Conservation (phyloP, 257 asterid genomes). For the Lithospermum erythrorhizon region DNA sequence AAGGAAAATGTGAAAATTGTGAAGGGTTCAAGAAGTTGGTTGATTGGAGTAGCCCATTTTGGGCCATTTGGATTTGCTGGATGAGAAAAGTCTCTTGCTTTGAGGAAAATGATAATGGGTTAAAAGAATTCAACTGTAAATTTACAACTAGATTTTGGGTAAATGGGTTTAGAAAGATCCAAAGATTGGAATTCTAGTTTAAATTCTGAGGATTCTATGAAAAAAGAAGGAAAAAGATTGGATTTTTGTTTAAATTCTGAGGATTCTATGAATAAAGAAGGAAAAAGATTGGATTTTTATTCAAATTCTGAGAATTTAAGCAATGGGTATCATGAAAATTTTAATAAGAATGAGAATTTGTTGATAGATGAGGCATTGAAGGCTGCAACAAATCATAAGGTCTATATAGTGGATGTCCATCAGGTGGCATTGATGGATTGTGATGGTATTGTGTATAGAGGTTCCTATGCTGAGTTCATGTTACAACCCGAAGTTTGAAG, state of each 20-base stretch:
- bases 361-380: constrained; percentile 41
- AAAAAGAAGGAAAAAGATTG: constrained; percentile 7
- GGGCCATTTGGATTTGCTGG: constrained; percentile 74
- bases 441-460: constrained; percentile 59
- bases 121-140: constrained; percentile 5
- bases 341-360: constrained; percentile 11
- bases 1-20: constrained; percentile 5
- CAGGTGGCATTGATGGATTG: constrained; percentile 80
- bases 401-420: constrained; percentile 73
- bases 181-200: constrained; percentile 12
- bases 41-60: constrained; percentile 51
- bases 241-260: not conserved
- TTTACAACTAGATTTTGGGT: constrained; percentile 2
- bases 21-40: constrained; percentile 34
- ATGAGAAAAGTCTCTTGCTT: constrained; percentile 46
- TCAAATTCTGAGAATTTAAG: constrained; percentile 6
- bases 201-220: constrained; percentile 9
- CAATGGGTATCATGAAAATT: constrained; percentile 24
- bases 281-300: constrained; percentile 11
- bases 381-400: constrained; percentile 75
- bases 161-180: constrained; percentile 33
- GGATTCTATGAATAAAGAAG: constrained; percentile 26
- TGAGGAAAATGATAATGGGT: constrained; percentile 41
- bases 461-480: constrained; percentile 73
- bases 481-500: constrained; percentile 71